Base-by-base conservation (phyloP, 1,139 yeast species). In the Blastobotrys proliferans region DNA sequence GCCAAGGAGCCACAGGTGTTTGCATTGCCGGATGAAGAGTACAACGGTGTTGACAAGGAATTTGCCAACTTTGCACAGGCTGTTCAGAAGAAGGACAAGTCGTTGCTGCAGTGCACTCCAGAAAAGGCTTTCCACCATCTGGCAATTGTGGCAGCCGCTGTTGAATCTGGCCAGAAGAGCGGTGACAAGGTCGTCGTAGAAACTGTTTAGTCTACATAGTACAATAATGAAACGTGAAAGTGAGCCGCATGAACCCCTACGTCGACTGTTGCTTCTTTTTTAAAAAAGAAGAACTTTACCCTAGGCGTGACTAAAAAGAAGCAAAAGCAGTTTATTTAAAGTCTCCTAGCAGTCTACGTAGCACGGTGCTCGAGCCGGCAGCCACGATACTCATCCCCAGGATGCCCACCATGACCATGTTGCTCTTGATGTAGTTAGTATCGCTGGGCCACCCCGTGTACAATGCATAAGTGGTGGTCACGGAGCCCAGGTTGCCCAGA, bases 361-460 rank as follows among this genome's bases (percentile, higher is more conserved):
- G 28, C 8, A 48, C 25, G 2, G 60, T 52, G 39, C 66, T 55
- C 3, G 56, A 56, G 22, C 62, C 60, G 10, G 76, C 70, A 4
- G 76, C 56, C 13, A 84, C 51, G 36, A 84, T 82, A 63, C 88
- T 79, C 30, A 75, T 72, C 6, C 94, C 94, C 50, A 81, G 69
- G 70, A 86, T 83, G 26, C 79, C 72, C 22, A 86, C 86, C 66
- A 87, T 72, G 69, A 86, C 85, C 95, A 86, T 84, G 61, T 86
- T 87, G 36, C 90, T 80, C 61, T 85, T 69, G 51, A 75, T 68
- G 66, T 68, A 86, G 2, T 70, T 69, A 10, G 61, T 70, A 61
- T 87, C 95, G 1, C 73, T 83, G 0, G 94, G 90, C 95, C 95
- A 87, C 3, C 95, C 95, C 18, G 77, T 64, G 64, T 85, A 86